phyloP scores from a whole-genome alignment of 495 filamentous ascomycete species.

The Talaromyces nanjingensis region DNA sequence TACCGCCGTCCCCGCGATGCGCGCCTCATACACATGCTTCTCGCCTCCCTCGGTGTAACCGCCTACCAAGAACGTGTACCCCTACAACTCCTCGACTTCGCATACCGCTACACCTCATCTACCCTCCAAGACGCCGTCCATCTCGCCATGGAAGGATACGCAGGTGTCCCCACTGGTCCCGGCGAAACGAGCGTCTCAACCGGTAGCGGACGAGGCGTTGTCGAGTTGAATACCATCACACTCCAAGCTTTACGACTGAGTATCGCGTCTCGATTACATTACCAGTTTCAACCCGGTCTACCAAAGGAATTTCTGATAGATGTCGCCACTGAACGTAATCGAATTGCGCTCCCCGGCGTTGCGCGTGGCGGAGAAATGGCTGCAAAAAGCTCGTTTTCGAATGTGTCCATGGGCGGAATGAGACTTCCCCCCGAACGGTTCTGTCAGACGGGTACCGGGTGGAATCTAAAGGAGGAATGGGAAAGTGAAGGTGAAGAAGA shows the following conservation, averaged over 20 bases:
- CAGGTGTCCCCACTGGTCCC: slow-evolving; percentile 18
- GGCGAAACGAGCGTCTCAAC: slow-evolving; percentile 9
- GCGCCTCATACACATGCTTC: slow-evolving; percentile 82
- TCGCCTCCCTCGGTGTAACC: slow-evolving; percentile 78
- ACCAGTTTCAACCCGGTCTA: slow-evolving; percentile 57
- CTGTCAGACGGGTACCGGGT: slow-evolving; percentile 76
- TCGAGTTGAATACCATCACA: slow-evolving; percentile 41
- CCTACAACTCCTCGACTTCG: slow-evolving; percentile 91
- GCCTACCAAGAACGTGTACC: slow-evolving; percentile 92
- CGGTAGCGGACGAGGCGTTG: slow-evolving; percentile 18
- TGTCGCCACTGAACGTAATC: slow-evolving; percentile 75
- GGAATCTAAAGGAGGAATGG: slow-evolving; percentile 79
- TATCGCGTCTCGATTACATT: slow-evolving; percentile 55
- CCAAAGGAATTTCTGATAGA: slow-evolving; percentile 86
- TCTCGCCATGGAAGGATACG: slow-evolving; percentile 47
- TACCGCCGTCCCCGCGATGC: slow-evolving; percentile 82
- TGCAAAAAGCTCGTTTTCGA: slow-evolving; percentile 19
- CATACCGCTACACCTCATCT: slow-evolving; percentile 69
- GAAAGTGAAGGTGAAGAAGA: slow-evolving; percentile 53
- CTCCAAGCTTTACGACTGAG: slow-evolving; percentile 55
- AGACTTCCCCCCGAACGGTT: slow-evolving; percentile 86
- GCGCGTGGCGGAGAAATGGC: slow-evolving; percentile 54
- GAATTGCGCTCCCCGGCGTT: slow-evolving; percentile 68
- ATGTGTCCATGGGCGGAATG: slow-evolving; percentile 54
- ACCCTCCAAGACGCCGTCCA: slow-evolving; percentile 45